phyloP scores from a whole-genome alignment of 163 green algal species.

The Scenedesmus sp. region DNA sequence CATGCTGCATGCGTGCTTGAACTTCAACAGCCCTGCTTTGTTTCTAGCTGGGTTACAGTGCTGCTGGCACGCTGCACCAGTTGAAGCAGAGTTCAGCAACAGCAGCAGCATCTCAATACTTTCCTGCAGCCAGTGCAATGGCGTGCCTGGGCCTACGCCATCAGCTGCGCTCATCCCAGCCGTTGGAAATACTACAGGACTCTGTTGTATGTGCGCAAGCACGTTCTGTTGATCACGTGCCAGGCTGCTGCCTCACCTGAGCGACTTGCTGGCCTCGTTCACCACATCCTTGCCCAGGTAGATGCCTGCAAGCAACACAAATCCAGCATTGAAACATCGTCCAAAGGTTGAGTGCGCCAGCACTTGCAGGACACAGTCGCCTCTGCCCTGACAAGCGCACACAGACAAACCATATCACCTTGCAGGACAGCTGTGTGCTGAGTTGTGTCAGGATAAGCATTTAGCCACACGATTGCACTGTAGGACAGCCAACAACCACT shows the following conservation, averaged over 20 bases:
- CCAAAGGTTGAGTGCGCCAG: too few species aligned
- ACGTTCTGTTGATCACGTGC: neutral
- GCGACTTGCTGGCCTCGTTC: constrained; percentile 47
- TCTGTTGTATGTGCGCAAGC: neutral
- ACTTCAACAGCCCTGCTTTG: too few species aligned
- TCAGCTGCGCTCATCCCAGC: too few species aligned
- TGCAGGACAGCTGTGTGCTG: neutral
- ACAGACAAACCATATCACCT: neutral
- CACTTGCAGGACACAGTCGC: neutral
- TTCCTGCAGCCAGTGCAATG: too few species aligned
- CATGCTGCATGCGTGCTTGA: too few species aligned
- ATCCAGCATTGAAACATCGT: neutral
- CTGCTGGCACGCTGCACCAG: too few species aligned
- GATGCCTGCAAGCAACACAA: constrained; percentile 50
- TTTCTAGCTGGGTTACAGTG: too few species aligned
- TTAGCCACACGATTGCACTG: neutral
- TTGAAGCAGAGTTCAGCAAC: too few species aligned
- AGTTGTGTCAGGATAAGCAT: too few species aligned
- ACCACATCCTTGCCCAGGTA: constrained; percentile 73
- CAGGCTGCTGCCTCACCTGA: constrained; percentile 1
- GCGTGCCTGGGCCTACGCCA: too few species aligned
- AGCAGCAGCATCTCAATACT: too few species aligned
- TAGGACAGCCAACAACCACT: neutral
- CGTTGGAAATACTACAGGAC: too few species aligned
- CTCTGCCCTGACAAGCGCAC: neutral